Evolutionary conservation across 1,284 basidiomycete genomes (phyloP).

Genomic region (Thelephora terrestris): DNA sequence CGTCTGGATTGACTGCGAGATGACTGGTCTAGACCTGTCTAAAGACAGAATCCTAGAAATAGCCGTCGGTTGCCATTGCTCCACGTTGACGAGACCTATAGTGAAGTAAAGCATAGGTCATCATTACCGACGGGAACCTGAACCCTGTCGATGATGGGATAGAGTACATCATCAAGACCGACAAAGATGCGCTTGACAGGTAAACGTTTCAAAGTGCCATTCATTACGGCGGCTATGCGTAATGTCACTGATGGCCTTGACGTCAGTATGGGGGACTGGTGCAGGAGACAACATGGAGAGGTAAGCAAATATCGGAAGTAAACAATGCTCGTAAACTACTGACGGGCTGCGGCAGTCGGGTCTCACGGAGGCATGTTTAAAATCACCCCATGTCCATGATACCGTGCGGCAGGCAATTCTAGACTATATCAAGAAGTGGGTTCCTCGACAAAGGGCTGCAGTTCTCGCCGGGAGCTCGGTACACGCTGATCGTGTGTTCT

Average conservation of each 20-base stretch:
- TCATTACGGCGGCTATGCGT: background rate
- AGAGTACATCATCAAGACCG: slow-evolving; percentile 57
- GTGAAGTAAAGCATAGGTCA: slow-evolving; percentile 34
- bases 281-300: slow-evolving; percentile 57
- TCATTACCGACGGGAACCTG: slow-evolving; percentile 76
- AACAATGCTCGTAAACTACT: background rate
- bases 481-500: slow-evolving; percentile 66
- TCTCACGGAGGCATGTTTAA: slow-evolving; percentile 56
- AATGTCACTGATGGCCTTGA: background rate
- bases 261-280: slow-evolving; percentile 69
- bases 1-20: slow-evolving; percentile 87
- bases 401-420: slow-evolving; percentile 51
- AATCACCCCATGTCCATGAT: slow-evolving; percentile 45
- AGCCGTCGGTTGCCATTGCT: slow-evolving; percentile 33
- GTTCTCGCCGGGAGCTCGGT: slow-evolving; percentile 77
- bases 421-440: slow-evolving; percentile 64
- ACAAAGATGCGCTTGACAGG: slow-evolving; percentile 54
- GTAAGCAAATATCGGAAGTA: slow-evolving; percentile 26
- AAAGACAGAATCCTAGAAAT: slow-evolving; percentile 72
- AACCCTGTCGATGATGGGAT: slow-evolving; percentile 67
- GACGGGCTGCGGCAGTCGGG: slow-evolving; percentile 43
- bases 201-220: slow-evolving; percentile 23
- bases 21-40: slow-evolving; percentile 62
- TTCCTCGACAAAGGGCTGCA: slow-evolving; percentile 48
- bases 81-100: background rate